Percentiles rank a stretch among this genome's conserved stretches.
Evolutionary conservation across 1,284 basidiomycete genomes (phyloP).

Genomic region (Agroathelia rolfsii): DNA sequence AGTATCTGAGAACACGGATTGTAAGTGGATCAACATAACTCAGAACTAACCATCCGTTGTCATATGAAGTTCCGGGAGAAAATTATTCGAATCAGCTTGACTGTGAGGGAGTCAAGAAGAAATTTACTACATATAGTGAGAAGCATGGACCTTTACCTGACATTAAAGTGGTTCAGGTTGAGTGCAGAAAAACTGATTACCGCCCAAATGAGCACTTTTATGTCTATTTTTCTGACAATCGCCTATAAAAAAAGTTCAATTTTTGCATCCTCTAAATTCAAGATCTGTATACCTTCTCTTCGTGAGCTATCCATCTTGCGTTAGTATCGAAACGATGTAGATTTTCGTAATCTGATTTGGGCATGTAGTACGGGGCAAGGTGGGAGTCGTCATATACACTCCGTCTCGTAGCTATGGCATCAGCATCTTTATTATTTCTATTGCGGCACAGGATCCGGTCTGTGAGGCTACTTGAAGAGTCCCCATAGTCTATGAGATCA

Average conservation of each 20-base stretch:
- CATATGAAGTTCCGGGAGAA: constrained; percentile 52
- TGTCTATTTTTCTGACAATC: constrained; percentile 38
- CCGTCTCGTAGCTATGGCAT: constrained; percentile 37
- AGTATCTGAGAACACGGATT: neutral
- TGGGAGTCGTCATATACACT: constrained; percentile 50
- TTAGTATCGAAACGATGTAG: constrained; percentile 53
- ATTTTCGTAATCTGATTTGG: constrained; percentile 50
- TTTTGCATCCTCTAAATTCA: constrained; percentile 1
- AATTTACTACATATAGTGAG: no score
- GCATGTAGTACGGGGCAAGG: constrained; percentile 38
- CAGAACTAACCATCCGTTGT: constrained; percentile 39
- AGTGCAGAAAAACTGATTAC: constrained; percentile 34
- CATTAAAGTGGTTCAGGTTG: no score
- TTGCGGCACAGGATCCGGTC: no score
- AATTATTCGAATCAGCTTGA: constrained; percentile 61
- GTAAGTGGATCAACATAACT: neutral
- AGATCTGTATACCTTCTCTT: constrained; percentile 35
- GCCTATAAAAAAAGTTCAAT: constrained; percentile 17
- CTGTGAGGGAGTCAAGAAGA: constrained; percentile 42
- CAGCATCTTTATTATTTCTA: no score
- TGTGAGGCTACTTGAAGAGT: no score
- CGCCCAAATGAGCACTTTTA: constrained; percentile 37
- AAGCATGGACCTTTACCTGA: no score
- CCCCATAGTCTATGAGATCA: no score
- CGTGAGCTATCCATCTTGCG: constrained; percentile 60